phyloP scores from a whole-genome alignment of 2,329 filamentous ascomycete species.

The Pseudocercospora macadamiae region DNA sequence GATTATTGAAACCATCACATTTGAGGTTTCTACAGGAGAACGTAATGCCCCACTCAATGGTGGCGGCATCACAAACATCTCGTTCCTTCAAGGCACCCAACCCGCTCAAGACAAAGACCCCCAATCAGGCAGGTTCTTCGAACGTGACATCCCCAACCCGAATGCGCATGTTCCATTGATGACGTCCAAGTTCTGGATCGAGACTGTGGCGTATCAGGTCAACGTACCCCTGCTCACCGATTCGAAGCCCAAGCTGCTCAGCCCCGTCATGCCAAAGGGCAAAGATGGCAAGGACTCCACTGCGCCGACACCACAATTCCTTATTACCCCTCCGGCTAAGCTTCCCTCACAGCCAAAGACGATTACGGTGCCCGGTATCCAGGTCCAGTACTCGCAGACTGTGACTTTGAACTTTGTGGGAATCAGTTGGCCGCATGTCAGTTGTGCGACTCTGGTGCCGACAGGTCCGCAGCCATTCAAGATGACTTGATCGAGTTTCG shows the following conservation, averaged over 20 bases:
- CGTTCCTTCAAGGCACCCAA: conserved; percentile 32
- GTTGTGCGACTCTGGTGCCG: neutral
- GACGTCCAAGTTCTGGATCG: conserved; percentile 40
- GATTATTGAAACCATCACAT: conserved; percentile 37
- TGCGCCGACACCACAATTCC: neutral
- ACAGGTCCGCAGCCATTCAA: no score
- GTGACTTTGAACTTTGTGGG: neutral
- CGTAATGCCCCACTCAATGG: conserved; percentile 28
- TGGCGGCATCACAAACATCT: conserved; percentile 40
- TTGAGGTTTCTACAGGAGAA: conserved; percentile 35
- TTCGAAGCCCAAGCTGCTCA: conserved; percentile 18
- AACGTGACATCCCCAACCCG: conserved; percentile 20
- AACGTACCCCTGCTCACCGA: conserved; percentile 22
- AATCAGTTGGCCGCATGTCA: neutral
- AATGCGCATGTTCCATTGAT: conserved; percentile 35
- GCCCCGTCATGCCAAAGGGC: neutral
- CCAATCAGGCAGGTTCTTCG: neutral
- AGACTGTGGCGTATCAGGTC: conserved; percentile 34
- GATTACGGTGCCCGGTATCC: neutral
- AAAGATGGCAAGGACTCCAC: neutral
- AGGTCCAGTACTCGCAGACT: neutral
- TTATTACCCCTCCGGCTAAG: neutral
- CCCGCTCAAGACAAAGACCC: neutral
- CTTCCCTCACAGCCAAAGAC: neutral
- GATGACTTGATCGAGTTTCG: no score